phyloP scores from a whole-genome alignment of 257 asterid genomes.

The Solanum dulcamara region DNA sequence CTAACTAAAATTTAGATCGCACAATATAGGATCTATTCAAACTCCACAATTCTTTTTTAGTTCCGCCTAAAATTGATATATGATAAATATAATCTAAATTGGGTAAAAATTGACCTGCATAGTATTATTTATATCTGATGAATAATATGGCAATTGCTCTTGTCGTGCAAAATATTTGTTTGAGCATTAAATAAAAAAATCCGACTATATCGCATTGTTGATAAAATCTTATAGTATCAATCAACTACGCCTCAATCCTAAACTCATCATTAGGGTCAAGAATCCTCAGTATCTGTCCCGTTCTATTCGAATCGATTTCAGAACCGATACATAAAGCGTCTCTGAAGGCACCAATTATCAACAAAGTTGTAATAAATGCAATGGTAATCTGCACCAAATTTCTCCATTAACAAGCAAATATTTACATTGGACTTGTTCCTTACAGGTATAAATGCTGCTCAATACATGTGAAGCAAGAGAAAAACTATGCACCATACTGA shows the following conservation, averaged over 20 bases:
- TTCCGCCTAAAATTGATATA: neutral
- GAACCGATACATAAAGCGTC: neutral
- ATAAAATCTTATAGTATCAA: neutral
- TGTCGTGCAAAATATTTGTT: neutral
- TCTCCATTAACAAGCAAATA: neutral
- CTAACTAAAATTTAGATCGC: no score
- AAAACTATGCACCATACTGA: neutral
- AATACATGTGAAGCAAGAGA: neutral
- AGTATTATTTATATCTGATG: neutral
- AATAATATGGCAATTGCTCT: neutral
- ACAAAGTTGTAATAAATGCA: neutral
- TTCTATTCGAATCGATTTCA: neutral
- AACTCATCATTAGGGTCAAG: neutral
- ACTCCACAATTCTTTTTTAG: neutral
- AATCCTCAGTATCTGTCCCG: neutral
- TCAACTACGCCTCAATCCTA: neutral
- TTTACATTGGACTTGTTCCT: neutral
- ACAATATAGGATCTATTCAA: no score
- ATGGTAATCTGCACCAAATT: neutral
- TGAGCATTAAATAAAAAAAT: neutral
- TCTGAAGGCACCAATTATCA: neutral
- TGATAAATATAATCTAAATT: neutral
- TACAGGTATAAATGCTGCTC: neutral
- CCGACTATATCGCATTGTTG: neutral
- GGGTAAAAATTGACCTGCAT: neutral